Evolutionary conservation across 2,329 filamentous ascomycete species (phyloP).

Genomic region (Diaporthe batatas): DNA sequence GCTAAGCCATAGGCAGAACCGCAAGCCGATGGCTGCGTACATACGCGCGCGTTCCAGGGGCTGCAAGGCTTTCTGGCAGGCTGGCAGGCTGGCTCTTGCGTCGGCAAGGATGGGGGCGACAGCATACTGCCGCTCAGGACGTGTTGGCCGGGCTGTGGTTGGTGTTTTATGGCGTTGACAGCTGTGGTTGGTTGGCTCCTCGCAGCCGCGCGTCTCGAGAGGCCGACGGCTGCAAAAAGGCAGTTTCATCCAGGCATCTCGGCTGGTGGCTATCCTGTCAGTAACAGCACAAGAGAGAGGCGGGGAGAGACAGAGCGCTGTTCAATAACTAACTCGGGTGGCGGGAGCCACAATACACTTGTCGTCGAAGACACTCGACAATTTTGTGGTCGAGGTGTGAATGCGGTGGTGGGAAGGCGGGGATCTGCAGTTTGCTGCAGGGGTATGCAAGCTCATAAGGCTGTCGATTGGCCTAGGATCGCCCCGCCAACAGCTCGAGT

Average conservation of each 20-base stretch:
- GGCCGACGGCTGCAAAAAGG: neutral
- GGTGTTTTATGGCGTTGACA: neutral
- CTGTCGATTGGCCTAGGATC: conserved; percentile 33
- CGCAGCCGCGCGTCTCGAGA: conserved; percentile 23
- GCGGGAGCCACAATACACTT: neutral
- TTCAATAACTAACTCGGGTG: neutral
- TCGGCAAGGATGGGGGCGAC: neutral
- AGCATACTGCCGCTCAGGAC: neutral
- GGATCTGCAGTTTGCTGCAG: conserved; percentile 9
- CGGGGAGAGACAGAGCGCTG: no score
- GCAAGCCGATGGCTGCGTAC: conserved; percentile 13
- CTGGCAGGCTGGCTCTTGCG: conserved; percentile 11
- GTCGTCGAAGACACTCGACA: neutral
- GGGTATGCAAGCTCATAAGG: conserved; percentile 28
- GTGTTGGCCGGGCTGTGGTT: neutral
- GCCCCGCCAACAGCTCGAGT: conserved; percentile 32
- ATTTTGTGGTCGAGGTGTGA: neutral
- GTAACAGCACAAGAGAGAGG: no score
- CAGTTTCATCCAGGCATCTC: neutral
- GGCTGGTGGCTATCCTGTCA: neutral
- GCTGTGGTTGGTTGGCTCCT: conserved; percentile 14
- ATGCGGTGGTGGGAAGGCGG: conserved; percentile 8
- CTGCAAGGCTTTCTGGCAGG: neutral
- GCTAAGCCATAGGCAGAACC: conserved; percentile 10
- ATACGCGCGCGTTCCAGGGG: neutral